These are phyloP conservation scores for Scedosporium apiospermum DNA, from an alignment of 2,329 filamentous ascomycete species.

Conservation along the genomic window DNA sequence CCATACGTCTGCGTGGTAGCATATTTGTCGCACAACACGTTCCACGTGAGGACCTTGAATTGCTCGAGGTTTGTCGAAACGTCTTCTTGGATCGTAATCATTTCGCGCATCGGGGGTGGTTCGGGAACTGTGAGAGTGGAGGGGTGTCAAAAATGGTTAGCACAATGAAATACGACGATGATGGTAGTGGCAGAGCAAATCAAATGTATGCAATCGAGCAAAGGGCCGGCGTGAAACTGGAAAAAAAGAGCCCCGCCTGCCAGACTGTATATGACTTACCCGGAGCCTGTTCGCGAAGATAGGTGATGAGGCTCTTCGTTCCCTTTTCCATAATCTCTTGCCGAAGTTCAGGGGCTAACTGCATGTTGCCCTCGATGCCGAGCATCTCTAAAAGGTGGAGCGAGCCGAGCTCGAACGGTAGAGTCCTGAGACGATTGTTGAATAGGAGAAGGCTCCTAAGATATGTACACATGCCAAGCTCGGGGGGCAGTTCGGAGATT, in stretches of 20 bases:
- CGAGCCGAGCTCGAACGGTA: constrained; percentile 82
- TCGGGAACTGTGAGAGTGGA: constrained; percentile 51
- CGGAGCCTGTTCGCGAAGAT: constrained; percentile 74
- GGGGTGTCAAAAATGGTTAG: constrained; percentile 8
- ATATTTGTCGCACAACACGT: constrained; percentile 90
- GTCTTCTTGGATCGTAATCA: constrained; percentile 68
- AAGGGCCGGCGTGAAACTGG: too few species aligned
- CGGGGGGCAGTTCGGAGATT: constrained; percentile 69
- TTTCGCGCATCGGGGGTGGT: constrained; percentile 66
- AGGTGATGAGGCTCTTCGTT: constrained; percentile 73
- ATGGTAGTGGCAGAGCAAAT: background rate
- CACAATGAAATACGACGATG: constrained; percentile 10
- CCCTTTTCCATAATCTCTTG: constrained; percentile 79
- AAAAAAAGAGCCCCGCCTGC: background rate
- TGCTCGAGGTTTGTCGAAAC: constrained; percentile 51
- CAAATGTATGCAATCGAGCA: too few species aligned
- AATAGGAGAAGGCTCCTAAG: constrained; percentile 79
- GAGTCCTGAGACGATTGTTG: constrained; percentile 74
- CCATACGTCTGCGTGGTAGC: constrained; percentile 79
- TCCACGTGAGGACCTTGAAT: constrained; percentile 85
- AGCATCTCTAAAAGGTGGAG: constrained; percentile 81
- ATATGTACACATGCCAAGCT: constrained; percentile 95
- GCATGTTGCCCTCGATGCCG: constrained; percentile 79
- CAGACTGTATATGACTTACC: constrained; percentile 45
- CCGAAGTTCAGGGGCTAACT: constrained; percentile 66